Base-by-base conservation (phyloP, 257 asterid species). In the Echium plantagineum region DNA sequence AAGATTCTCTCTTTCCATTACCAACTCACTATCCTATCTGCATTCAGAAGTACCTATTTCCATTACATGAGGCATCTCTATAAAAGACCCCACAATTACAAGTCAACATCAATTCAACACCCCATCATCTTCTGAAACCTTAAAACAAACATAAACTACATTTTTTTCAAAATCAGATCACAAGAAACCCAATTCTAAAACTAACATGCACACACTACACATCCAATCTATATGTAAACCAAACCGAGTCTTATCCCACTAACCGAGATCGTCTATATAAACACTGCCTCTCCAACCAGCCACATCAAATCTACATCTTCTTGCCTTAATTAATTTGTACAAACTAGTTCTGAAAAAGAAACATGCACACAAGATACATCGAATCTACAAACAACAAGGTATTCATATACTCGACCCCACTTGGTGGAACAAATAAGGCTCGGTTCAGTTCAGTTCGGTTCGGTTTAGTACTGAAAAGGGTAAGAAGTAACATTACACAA, bases 11-110 rank as follows among this genome's bases (percentile, higher is more conserved):
- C 69, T 61, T 57, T 53, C 31, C 69, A 66, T 59, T 52, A 69
- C 74, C 75, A 71, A 65, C 75, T 59, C 53, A 63, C 71, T 55
- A 65, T 68, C 64, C 30, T 69, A 67, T 62, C 42, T 71, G 60
- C 57, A 54, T 54, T 58, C 32, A 78, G 65, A 70, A 49, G 68
- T 30, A 66, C 55, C 75, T 69, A 69, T 70, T 65, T 62, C 61
- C 73, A 46, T 67, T 77, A 75, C 74, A 72, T 74, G 66, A 65
- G 69, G 67, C 78, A 78, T 77, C 83, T 76, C 74, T 42, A 10
- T 3, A 42, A 70, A 56, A 72, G 81, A 84, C 35, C 94, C 94
- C 94, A 84, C 90, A 46, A 61, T 74, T 60, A 64, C 61, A 75
- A 62, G 60, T 62, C 63, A 58, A 74, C 60, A 74, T 9, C 78